Evolutionary conservation across 1,284 basidiomycete genomes (phyloP), one percentile per base, ranked within the genome.

Genomic region (Sporisorium iseilematis-ciliati): DNA sequence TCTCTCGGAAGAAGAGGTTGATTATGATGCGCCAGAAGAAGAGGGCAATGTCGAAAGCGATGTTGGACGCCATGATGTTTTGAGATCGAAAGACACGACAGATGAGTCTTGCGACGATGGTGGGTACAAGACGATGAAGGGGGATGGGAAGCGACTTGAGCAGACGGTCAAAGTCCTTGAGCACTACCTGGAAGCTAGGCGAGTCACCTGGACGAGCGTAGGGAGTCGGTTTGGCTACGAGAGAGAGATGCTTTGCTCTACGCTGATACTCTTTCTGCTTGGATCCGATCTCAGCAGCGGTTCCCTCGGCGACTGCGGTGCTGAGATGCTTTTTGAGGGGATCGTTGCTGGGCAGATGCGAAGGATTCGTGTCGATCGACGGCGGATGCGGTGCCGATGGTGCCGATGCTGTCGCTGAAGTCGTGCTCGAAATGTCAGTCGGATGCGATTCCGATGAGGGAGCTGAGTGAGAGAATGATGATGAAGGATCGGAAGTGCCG

Each of bases 1-100:
- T 92, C 87, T 99, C 96, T 70, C 97, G 89, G 88, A 99, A 99
- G 89, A 99, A 99, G 80, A 99, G 91, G 86, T 93, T 94, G 80
- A 93, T 93, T 70, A 99, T 90, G 23, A 91, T 88, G 65, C 91
- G 88, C 93, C 93, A 84, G 35, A 85, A 81, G 50, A 80, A 63
- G 48, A 86, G 82, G 21, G 83, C 75, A 41, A 86, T 50, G 65
- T 87, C 86, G 68, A 86, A 87, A 12, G 83, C 77, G 46, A 83
- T 70, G 68, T 84, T 83, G 53, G 82, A 81, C 25, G 81, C 78
- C 71, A 83, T 81, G 57, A 82, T 64, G 57, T 75, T 68, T 21
- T 77, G 77, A 12, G 67, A 62, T n/a, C 68, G 51, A 31, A 84
- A 70, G 21, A 78, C 64, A 14, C 75, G 72, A 40, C 80, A 78